These are phyloP conservation scores for Claviceps sp. DNA, from an alignment of 2,329 filamentous ascomycete species.

Conservation along the genomic window DNA sequence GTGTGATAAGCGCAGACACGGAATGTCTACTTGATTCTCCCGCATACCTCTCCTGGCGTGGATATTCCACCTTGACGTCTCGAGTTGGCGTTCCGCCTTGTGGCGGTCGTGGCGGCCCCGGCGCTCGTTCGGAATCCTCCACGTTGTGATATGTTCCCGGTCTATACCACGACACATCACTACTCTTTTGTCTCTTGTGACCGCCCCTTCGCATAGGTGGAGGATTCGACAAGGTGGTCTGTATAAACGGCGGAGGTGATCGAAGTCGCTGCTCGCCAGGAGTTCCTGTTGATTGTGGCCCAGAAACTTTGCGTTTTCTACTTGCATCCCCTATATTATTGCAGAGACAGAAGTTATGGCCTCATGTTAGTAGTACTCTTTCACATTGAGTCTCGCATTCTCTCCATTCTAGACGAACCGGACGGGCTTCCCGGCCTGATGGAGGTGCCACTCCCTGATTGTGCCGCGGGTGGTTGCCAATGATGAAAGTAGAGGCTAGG, in stretches of 20 bases:
- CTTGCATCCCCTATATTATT: conserved; percentile 54
- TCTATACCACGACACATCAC: conserved; percentile 23
- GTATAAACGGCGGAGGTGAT: conserved; percentile 20
- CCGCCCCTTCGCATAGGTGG: conserved; percentile 14
- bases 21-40: conserved; percentile 19
- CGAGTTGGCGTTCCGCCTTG: conserved; percentile 7
- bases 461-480: conserved; percentile 69
- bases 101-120: conserved; percentile 4
- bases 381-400: conserved; percentile 29
- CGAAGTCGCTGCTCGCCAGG: conserved; percentile 18
- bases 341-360: conserved; percentile 12
- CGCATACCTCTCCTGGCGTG: conserved; percentile 14
- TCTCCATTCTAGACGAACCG: conserved; percentile 51
- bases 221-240: conserved; percentile 14
- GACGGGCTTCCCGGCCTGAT: conserved; percentile 61
- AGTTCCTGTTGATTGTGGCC: conserved; percentile 17
- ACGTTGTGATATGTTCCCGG: conserved; percentile 10
- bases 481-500: conserved; percentile 82
- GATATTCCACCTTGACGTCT: conserved; percentile 8
- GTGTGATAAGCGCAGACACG: conserved; percentile 20
- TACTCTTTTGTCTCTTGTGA: conserved; percentile 23
- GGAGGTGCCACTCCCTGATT: conserved; percentile 39
- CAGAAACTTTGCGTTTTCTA: conserved; percentile 69
- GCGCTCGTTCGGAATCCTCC: conserved; percentile 11
- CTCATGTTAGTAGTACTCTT: conserved; percentile 18